A percentile compares a stretch with the other conserved stretches of the same genome.
Conservation (phyloP, 2,329 filamentous ascomycete species). For the Nannizziopsis barbatae region DNA sequence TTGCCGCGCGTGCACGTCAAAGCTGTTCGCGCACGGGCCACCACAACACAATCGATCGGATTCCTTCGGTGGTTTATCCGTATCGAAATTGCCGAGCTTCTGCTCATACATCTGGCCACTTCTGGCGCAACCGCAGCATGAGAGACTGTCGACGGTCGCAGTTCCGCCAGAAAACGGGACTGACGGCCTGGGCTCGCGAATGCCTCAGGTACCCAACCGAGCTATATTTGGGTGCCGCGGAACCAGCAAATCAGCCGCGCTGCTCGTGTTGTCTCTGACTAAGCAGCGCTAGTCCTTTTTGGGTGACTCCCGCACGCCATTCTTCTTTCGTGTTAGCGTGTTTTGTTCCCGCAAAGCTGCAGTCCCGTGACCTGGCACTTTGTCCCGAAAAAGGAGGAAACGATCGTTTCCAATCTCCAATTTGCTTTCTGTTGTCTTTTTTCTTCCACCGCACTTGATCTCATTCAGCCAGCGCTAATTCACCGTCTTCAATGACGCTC, state of each 20-base stretch:
- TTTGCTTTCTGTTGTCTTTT: constrained; percentile 17
- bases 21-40: constrained; percentile 9
- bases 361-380: constrained; percentile 16
- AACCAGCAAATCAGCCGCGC: not conserved
- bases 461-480: not conserved
- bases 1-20: not conserved
- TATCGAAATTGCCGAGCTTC: not conserved
- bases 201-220: not conserved
- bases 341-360: constrained; percentile 7
- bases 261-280: constrained; percentile 11
- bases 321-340: constrained; percentile 22
- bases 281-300: constrained; percentile 25
- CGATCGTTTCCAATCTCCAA: constrained; percentile 11
- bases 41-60: not conserved
- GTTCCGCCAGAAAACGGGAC: not conserved
- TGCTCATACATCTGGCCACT: not conserved
- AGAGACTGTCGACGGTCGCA: not conserved
- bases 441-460: not conserved
- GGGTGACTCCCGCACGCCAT: constrained; percentile 18
- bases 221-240: constrained; percentile 5
- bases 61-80: not conserved
- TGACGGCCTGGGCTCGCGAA: not conserved
- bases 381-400: constrained; percentile 5
- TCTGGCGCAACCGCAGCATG: not conserved
- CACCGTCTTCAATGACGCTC: constrained; percentile 10